Base-by-base conservation (phyloP, 257 asterid genomes). In the Sherardia arvensis region DNA sequence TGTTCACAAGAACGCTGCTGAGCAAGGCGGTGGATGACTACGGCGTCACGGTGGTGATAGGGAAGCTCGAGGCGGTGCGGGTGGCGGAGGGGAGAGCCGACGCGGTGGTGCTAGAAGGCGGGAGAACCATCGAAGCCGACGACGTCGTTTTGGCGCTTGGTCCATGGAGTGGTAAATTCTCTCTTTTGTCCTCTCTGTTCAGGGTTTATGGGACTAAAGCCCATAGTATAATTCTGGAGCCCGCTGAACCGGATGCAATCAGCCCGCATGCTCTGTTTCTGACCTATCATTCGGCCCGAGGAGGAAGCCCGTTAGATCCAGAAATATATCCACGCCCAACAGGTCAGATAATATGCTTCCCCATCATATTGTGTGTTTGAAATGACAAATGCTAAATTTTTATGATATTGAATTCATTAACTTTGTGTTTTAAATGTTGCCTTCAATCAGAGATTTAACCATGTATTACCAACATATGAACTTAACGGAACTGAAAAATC, bases 301-400 rank as follows among this genome's bases (percentile, higher is more conserved):
- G 93, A 47, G 99, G 84, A 20, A 80, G 62, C 48, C 88, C 93
- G 60, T 38, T 87, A 77, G 99, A 89, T 65, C 97, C 95, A 0
- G 97, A 89, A 80, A 88, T 89, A 8, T 87, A 87, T 79, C 97
- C 96, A 2, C 96, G 97, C 25, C 96, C 97, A 21, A 85, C 98
- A 71, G 97, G 97, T 85, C 49, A n/a, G 47, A 17, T 9, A 53
- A 8, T 4, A 55, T 12, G 3, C n/a, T n/a, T n/a, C n/a, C n/a
- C n/a, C n/a, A n/a, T n/a, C n/a, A n/a, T n/a, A n/a, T n/a, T n/a
- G n/a, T n/a, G n/a, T n/a, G n/a, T n/a, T n/a, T n/a, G n/a, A n/a
- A n/a, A n/a, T n/a, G n/a, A n/a, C n/a, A n/a, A n/a, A n/a, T n/a
- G n/a, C n/a, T 4, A 32, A 4, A 32, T 32, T 32, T 32, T 32